Percentiles rank a stretch among this genome's conserved stretches.
phyloP scores from a whole-genome alignment of 805 yeast species.

The Schizosaccharomyces japonicus region DNA sequence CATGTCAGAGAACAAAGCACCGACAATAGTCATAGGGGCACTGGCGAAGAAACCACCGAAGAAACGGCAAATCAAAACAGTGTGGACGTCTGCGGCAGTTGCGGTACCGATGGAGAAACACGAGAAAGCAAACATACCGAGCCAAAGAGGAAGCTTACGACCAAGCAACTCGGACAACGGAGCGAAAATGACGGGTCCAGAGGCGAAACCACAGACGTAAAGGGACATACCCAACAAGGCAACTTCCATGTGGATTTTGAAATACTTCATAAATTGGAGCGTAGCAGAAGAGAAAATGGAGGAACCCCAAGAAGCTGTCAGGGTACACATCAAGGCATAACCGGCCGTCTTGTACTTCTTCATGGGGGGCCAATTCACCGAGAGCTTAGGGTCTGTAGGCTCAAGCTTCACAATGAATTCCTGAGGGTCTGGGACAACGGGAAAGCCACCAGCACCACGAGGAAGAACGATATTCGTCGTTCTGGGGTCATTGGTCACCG shows the following conservation, averaged over 20 bases:
- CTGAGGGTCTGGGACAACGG: not conserved
- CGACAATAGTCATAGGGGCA: constrained; percentile 64
- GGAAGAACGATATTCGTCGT: no score
- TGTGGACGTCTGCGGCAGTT: constrained; percentile 53
- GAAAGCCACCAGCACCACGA: no score
- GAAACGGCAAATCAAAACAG: constrained; percentile 53
- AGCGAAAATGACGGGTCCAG: constrained; percentile 81
- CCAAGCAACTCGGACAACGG: constrained; percentile 46
- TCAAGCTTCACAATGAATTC: not conserved
- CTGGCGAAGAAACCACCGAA: constrained; percentile 66
- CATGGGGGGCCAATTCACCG: not conserved
- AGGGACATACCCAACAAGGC: constrained; percentile 54
- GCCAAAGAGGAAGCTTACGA: constrained; percentile 34
- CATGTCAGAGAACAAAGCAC: constrained; percentile 70
- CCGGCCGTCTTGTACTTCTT: not conserved
- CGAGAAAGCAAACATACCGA: constrained; percentile 33
- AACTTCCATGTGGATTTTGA: constrained; percentile 40
- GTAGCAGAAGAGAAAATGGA: constrained; percentile 55
- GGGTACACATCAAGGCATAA: constrained; percentile 4
- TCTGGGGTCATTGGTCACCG: no score
- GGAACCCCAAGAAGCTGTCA: constrained; percentile 48
- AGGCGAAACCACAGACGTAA: constrained; percentile 79
- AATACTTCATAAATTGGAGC: constrained; percentile 21
- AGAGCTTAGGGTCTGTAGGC: not conserved
- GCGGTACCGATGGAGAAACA: constrained; percentile 53